Percentiles rank a stretch among this genome's conserved stretches.
These are phyloP conservation scores for Coniella vitis DNA, from an alignment of 2,329 filamentous ascomycete genomes.

Conservation along the genomic window DNA sequence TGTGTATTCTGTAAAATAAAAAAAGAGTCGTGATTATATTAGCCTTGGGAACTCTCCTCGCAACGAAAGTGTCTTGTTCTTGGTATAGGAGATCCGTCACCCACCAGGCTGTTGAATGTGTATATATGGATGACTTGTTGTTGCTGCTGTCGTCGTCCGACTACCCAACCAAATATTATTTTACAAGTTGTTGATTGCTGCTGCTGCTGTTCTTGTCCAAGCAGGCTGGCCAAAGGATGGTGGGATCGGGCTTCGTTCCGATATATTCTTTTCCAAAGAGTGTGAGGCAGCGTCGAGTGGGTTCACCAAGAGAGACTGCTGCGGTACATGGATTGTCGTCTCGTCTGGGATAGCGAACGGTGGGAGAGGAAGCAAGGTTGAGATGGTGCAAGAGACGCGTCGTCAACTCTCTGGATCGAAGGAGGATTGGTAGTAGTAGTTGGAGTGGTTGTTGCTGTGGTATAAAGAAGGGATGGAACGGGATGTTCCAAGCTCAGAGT, in stretches of 20 bases:
- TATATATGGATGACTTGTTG: constrained; percentile 3
- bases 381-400: background rate
- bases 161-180: constrained; percentile 18
- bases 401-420: too few relatives aligned
- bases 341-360: too few relatives aligned
- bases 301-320: constrained; percentile 22
- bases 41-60: constrained; percentile 13
- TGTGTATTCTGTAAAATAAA: constrained; percentile 16
- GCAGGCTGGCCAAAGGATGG: constrained; percentile 32
- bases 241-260: constrained; percentile 26
- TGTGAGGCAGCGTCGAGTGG: constrained; percentile 35
- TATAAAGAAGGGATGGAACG: constrained; percentile 39
- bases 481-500: constrained; percentile 35
- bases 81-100: constrained; percentile 1
- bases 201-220: constrained; percentile 16
- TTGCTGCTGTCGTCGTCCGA: constrained; percentile 5
- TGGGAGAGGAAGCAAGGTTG: too few relatives aligned
- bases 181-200: constrained; percentile 22
- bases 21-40: constrained; percentile 15
- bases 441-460: too few relatives aligned
- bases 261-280: constrained; percentile 37
- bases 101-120: constrained; percentile 11
- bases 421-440: too few relatives aligned
- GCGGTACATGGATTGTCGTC: constrained; percentile 31
- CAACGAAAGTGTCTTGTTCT: background rate